A percentile compares a stretch with the other conserved stretches of the same genome.
phyloP scores from a whole-genome alignment of 2,329 filamentous ascomycete genomes.

The Ilyonectria mors-panacis region DNA sequence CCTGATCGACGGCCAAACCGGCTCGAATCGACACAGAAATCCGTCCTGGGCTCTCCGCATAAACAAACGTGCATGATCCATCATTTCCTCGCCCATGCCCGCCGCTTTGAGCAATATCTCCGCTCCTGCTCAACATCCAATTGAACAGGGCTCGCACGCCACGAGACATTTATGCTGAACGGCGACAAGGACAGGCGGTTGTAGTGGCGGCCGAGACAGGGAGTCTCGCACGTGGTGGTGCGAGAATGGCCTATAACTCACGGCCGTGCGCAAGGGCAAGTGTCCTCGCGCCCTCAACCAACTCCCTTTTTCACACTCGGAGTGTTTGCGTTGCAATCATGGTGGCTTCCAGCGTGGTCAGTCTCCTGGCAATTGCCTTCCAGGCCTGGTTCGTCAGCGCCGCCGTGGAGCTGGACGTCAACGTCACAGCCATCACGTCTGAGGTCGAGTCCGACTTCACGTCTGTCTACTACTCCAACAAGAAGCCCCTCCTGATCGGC shows the following conservation, averaged over 20 bases:
- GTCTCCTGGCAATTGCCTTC: slow-evolving; percentile 37
- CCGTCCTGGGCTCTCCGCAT: background rate
- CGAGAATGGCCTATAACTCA: slow-evolving; percentile 26
- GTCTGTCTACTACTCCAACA: slow-evolving; percentile 55
- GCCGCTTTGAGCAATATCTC: slow-evolving; percentile 3
- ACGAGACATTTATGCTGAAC: slow-evolving; percentile 28
- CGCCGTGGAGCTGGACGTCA: slow-evolving; percentile 44
- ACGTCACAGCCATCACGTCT: slow-evolving; percentile 53
- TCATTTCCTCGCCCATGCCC: background rate
- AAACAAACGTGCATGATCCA: slow-evolving; percentile 13
- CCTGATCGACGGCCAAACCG: slow-evolving; percentile 4
- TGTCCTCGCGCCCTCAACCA: background rate
- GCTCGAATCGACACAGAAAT: background rate
- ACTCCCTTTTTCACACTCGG: slow-evolving; percentile 13
- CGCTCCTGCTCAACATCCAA: slow-evolving; percentile 13
- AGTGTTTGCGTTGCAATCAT: slow-evolving; percentile 37
- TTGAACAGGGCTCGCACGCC: slow-evolving; percentile 7
- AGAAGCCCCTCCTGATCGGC: slow-evolving; percentile 57
- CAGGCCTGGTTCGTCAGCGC: slow-evolving; percentile 39
- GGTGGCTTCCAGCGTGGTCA: slow-evolving; percentile 38
- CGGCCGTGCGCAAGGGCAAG: slow-evolving; percentile 12
- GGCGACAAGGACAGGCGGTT: slow-evolving; percentile 8
- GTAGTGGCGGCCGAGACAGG: background rate
- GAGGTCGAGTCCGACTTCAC: slow-evolving; percentile 60
- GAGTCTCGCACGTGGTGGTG: slow-evolving; percentile 17